Conservation (phyloP, 2,329 filamentous ascomycete species). For the Mariannaea sp. region DNA sequence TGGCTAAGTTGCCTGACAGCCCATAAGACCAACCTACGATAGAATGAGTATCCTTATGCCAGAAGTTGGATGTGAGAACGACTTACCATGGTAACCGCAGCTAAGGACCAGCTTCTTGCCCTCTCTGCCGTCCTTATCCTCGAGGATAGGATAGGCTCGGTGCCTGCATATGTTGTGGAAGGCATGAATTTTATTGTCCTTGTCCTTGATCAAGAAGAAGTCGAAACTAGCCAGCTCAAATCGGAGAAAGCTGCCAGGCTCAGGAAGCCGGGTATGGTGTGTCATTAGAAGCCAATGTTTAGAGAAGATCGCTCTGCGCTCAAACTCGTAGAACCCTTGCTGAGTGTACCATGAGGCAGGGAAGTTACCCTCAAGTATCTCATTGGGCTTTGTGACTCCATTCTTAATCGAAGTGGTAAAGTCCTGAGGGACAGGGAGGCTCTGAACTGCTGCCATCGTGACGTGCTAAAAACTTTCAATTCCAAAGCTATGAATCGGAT, state of each 20-base stretch:
- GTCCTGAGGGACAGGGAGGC: too few species aligned
- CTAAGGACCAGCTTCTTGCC: slow-evolving; percentile 58
- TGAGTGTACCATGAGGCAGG: slow-evolving; percentile 56
- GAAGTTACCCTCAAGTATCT: slow-evolving; percentile 46
- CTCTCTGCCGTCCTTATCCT: slow-evolving; percentile 52
- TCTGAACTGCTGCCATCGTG: too few species aligned
- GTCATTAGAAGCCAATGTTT: slow-evolving; percentile 58
- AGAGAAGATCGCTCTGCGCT: slow-evolving; percentile 59
- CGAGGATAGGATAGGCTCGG: slow-evolving; percentile 61
- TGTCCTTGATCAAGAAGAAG: slow-evolving; percentile 56
- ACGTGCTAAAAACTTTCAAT: too few species aligned
- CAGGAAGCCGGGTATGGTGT: slow-evolving; percentile 52
- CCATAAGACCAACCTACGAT: slow-evolving; percentile 61
- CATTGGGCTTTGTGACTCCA: too few species aligned
- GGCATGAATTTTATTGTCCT: slow-evolving; percentile 57
- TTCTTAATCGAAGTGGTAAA: too few species aligned
- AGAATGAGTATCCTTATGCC: too few species aligned
- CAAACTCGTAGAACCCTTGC: slow-evolving; percentile 56
- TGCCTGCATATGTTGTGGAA: slow-evolving; percentile 69
- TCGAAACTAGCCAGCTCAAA: slow-evolving; percentile 59
- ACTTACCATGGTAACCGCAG: slow-evolving; percentile 61
- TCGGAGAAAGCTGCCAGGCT: slow-evolving; percentile 58
- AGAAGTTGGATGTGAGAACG: too few species aligned
- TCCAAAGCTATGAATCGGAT: too few species aligned
- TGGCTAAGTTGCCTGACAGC: slow-evolving; percentile 60